Evolutionary conservation across 202 grass and related monocot genomes (phyloP).

Genomic region (Eragrostis tef): DNA sequence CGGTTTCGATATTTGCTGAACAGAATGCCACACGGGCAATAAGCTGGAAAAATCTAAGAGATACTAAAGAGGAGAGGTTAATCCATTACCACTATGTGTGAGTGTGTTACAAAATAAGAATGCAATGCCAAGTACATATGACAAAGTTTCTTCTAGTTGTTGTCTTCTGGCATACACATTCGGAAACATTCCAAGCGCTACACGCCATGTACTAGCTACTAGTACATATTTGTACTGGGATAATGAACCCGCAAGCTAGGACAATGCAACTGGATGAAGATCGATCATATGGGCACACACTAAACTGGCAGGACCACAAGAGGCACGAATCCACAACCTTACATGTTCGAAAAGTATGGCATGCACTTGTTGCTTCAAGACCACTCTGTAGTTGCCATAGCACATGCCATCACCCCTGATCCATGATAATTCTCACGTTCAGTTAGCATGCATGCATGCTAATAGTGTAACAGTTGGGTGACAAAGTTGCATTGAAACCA

Average conservation of each 20-base stretch:
- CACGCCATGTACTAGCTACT: conserved; percentile 20
- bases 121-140: conserved; percentile 29
- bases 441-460: background rate
- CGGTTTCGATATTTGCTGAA: too few species aligned
- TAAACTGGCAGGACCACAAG: conserved; percentile 49
- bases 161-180: conserved; percentile 28
- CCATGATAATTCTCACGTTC: conserved; percentile 17
- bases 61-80: background rate
- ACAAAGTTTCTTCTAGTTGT: conserved; percentile 24
- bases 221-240: background rate
- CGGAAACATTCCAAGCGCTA: conserved; percentile 34
- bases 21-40: too few species aligned
- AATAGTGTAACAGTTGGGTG: background rate
- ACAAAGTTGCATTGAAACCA: background rate
- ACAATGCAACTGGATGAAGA: conserved; percentile 13
- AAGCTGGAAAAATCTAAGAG: too few species aligned
- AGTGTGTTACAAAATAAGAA: background rate
- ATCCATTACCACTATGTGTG: background rate
- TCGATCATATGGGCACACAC: conserved; percentile 34
- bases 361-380: conserved; percentile 38
- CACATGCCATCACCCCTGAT: conserved; percentile 37
- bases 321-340: conserved; percentile 12
- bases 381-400: conserved; percentile 34
- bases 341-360: conserved; percentile 44
- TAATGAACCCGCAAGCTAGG: background rate